Base-by-base conservation (phyloP, 129 eudicot genomes). In the Tagetes patula region DNA sequence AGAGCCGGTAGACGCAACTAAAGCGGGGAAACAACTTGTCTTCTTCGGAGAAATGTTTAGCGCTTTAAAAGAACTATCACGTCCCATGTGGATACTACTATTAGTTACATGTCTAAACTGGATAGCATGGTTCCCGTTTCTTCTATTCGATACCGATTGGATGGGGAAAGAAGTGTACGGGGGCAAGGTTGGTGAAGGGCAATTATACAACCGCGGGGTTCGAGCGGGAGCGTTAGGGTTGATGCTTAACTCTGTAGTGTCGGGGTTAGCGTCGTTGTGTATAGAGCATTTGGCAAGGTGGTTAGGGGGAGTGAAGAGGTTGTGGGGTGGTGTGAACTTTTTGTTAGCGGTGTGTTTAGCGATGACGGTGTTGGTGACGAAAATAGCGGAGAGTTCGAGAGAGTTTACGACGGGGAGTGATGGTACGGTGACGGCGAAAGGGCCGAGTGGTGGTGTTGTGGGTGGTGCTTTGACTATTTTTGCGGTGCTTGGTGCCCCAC, bases 91-190 rank as follows among this genome's bases (percentile, higher is more conserved):
- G 86, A 67, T 83, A 7, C 62, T 92, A 32, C 45, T 82, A 1
- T 3, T 82, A 3, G 96, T 92, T 5, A 89, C 98, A 0, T 78
- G 82, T 0, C 45, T 92, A 5, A 92, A 87, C 14, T 92, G 92
- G 92, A 64, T 91, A 5, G 96, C 81, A 2, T 84, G 87, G 87
- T 88, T 88, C 33, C 97, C 97, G 0, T 91, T 88, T 50, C 6
- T 88, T 14, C n/a, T 91, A 52, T 91, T 8, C 53, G 85, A 86
- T 41, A 92, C 98, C 0, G 98, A 92, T 38, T 92, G 98, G 96
- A 87, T 92, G 89, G 98, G 98, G 1, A 77, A 72, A 33, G 98
- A 92, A 60, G 86, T 92, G 61, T 92, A 85, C 11, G 98, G 98
- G 0, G 98, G 98, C 0, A 45, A 68, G n/a, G 78, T 77, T 0